Percentiles rank a stretch among this genome's conserved stretches.
Evolutionary conservation across 2,329 filamentous ascomycete species (phyloP).

Genomic region (Diaporthe batatas): DNA sequence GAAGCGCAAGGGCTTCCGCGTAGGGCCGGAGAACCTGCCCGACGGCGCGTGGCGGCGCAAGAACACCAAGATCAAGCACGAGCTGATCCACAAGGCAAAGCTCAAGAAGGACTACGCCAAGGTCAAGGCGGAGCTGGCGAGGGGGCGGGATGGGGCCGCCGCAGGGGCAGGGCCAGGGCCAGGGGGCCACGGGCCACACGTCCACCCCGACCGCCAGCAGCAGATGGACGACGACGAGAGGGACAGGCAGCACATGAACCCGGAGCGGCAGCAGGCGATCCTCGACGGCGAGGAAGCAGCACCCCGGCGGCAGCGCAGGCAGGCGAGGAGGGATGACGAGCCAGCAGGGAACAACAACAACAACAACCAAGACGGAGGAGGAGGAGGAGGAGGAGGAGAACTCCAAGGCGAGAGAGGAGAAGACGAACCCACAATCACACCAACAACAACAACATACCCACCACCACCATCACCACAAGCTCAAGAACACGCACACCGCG

Average conservation of each 20-base stretch:
- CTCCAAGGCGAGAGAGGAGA: not conserved
- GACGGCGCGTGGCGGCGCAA: slow-evolving; percentile 91
- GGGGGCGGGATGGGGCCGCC: slow-evolving; percentile 42
- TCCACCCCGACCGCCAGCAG: slow-evolving; percentile 24
- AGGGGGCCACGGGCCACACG: slow-evolving; percentile 53
- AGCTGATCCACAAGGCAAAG: slow-evolving; percentile 92
- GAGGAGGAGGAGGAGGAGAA: too few relatives aligned
- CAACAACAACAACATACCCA: slow-evolving; percentile 40
- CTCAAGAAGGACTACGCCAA: slow-evolving; percentile 94
- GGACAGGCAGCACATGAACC: slow-evolving; percentile 52
- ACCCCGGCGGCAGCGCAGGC: slow-evolving; percentile 12
- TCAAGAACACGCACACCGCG: not conserved
- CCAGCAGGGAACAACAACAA: not conserved
- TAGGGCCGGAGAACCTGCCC: slow-evolving; percentile 90
- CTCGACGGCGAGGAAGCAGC: slow-evolving; percentile 48
- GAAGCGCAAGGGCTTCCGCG: slow-evolving; percentile 81
- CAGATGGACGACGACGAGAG: slow-evolving; percentile 11
- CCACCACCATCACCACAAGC: not conserved
- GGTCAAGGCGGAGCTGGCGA: slow-evolving; percentile 72
- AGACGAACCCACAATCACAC: not conserved
- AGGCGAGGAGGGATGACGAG: slow-evolving; percentile 33
- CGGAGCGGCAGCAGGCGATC: slow-evolving; percentile 57
- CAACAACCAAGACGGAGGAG: too few relatives aligned
- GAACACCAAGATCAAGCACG: slow-evolving; percentile 84
- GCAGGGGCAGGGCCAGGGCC: too few relatives aligned